Conservation (phyloP, 345 rosid species). For the Populus nigra region DNA sequence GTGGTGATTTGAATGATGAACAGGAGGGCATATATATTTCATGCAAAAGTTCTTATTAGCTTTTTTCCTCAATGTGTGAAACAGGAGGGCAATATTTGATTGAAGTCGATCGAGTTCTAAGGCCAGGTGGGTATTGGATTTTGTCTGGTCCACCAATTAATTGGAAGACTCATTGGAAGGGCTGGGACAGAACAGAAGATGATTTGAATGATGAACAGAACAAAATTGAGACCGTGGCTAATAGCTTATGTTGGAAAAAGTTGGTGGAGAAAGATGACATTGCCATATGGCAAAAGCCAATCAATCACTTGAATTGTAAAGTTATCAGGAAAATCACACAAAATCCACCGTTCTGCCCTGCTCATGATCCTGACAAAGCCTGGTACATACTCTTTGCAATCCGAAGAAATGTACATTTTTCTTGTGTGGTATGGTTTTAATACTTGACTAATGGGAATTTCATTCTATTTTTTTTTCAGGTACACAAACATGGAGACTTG, state of each 20-base stretch:
- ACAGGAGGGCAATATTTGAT: slow-evolving; percentile 46
- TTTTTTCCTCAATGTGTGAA: background rate
- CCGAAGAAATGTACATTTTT: background rate
- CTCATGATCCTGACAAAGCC: slow-evolving; percentile 37
- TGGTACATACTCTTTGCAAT: slow-evolving; percentile 24
- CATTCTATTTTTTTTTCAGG: slow-evolving; percentile 23
- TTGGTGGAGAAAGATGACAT: slow-evolving; percentile 44
- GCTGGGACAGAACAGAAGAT: slow-evolving; percentile 39
- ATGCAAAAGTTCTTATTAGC: background rate
- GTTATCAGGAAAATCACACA: slow-evolving; percentile 18
- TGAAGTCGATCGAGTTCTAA: slow-evolving; percentile 42
- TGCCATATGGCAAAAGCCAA: slow-evolving; percentile 50
- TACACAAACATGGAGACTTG: slow-evolving; percentile 46
- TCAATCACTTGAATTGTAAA: slow-evolving; percentile 35
- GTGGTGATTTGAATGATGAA: too few species aligned
- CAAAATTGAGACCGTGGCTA: slow-evolving; percentile 42
- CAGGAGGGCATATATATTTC: too few species aligned
- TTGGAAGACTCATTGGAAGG: slow-evolving; percentile 42
- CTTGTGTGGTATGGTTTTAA: background rate
- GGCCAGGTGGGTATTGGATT: slow-evolving; percentile 67
- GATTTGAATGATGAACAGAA: slow-evolving; percentile 41
- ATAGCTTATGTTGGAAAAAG: slow-evolving; percentile 51
- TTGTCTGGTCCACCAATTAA: slow-evolving; percentile 56
- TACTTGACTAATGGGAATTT: background rate
- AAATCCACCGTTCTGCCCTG: slow-evolving; percentile 26